phyloP scores from a whole-genome alignment of 768 basidiomycete genomes.

The Russula compacta region DNA sequence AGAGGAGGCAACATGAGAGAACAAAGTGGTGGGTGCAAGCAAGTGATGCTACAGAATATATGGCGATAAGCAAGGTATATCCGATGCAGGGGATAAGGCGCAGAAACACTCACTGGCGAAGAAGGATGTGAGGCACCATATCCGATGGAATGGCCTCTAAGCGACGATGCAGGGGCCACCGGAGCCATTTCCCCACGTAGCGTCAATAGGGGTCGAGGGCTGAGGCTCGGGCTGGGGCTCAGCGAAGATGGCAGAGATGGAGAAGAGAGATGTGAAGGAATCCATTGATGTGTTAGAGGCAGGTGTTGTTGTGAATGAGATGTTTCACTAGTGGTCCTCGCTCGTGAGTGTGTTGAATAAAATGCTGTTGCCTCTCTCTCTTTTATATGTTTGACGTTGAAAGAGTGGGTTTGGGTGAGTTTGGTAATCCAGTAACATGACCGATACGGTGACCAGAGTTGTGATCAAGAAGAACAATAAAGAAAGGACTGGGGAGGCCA shows the following conservation, averaged over 20 bases:
- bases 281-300: conserved; percentile 1
- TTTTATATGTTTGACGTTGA: not conserved
- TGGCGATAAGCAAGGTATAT: not conserved
- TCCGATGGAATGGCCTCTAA: not conserved
- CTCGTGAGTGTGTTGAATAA: not conserved
- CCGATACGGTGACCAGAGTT: too few relatives aligned
- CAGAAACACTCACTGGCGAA: not conserved
- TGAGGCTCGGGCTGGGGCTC: not conserved
- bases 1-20: not conserved
- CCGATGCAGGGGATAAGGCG: not conserved
- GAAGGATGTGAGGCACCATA: not conserved
- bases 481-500: too few relatives aligned
- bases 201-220: conserved; percentile 1
- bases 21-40: not conserved
- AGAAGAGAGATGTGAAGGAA: not conserved
- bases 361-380: not conserved
- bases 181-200: not conserved
- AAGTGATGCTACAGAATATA: not conserved
- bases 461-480: too few relatives aligned
- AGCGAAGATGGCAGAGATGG: not conserved
- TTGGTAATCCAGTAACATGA: too few relatives aligned
- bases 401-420: too few relatives aligned
- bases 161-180: not conserved
- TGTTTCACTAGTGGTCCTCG: not conserved
- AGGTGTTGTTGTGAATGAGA: not conserved